Evolutionary conservation across 495 filamentous ascomycete genomes (phyloP).

Genomic region (Neurospora sublineolata): DNA sequence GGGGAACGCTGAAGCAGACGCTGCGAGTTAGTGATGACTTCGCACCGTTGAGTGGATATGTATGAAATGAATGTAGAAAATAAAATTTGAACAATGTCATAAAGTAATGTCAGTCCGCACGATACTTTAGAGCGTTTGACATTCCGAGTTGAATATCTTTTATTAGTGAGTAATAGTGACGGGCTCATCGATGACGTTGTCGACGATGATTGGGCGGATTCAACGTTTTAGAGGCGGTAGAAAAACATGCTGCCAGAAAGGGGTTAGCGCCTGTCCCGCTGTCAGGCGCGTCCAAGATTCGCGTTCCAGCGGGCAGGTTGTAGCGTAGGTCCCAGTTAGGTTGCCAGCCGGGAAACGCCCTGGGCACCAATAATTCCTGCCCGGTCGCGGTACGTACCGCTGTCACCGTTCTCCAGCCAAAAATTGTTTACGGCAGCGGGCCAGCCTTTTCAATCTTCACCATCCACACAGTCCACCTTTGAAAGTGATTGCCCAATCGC

Average conservation of each 20-base stretch:
- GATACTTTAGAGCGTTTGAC: background rate
- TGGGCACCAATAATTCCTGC: conserved; percentile 19
- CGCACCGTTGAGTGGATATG: background rate
- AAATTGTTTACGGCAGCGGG: conserved; percentile 23
- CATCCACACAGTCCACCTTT: background rate
- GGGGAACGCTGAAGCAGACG: background rate
- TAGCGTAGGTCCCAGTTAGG: background rate
- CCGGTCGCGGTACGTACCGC: background rate
- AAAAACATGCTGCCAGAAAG: background rate
- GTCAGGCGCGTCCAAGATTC: background rate
- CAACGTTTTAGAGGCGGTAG: background rate
- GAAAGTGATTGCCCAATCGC: background rate
- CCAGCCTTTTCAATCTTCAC: conserved; percentile 12
- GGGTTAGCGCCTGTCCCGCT: background rate
- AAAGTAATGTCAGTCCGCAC: background rate
- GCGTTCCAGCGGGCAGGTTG: too few species aligned
- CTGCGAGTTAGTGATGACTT: background rate
- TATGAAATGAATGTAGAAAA: background rate
- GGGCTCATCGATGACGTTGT: background rate
- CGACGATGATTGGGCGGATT: background rate
- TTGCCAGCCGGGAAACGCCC: background rate
- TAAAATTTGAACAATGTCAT: background rate
- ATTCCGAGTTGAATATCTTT: background rate
- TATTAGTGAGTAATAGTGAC: too few species aligned
- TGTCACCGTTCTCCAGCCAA: conserved; percentile 8